A percentile compares a stretch with the other conserved stretches of the same genome.
Conservation (phyloP, 768 basidiomycete species). For the Lactarius pseudohatsudake region DNA sequence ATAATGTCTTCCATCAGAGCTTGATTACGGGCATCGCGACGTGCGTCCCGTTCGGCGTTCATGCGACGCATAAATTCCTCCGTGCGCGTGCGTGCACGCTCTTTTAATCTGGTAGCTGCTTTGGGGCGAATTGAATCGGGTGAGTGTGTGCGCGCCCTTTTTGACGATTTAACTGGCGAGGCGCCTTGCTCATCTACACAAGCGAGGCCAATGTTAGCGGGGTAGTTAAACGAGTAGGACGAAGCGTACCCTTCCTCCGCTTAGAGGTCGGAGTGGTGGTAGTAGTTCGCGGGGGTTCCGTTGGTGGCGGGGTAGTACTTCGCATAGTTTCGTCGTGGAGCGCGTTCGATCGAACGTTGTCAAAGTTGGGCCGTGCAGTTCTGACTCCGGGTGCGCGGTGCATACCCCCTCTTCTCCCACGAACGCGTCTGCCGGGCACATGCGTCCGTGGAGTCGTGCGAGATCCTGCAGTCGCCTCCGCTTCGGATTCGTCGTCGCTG, state of each 20-base stretch:
- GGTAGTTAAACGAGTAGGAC: not conserved
- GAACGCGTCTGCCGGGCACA: conserved; percentile 25
- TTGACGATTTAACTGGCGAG: conserved; percentile 33
- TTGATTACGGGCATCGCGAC: conserved; percentile 41
- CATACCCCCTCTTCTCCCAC: conserved; percentile 13
- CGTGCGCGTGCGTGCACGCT: conserved; percentile 45
- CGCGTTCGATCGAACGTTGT: not conserved
- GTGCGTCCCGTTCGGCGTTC: conserved; percentile 37
- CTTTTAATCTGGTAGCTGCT: conserved; percentile 39
- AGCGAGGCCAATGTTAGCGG: not conserved
- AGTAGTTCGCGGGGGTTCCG: not conserved
- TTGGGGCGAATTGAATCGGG: conserved; percentile 43
- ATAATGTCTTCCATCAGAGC: conserved; percentile 43
- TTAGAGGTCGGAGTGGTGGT: conserved; percentile 16
- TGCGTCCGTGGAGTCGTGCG: conserved; percentile 13
- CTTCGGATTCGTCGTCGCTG: conserved; percentile 42
- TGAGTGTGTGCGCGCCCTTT: conserved; percentile 54
- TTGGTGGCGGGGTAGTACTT: conserved; percentile 15
- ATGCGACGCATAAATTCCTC: conserved; percentile 38
- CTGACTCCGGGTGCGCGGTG: not conserved
- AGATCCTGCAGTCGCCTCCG: conserved; percentile 49
- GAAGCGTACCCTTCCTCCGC: conserved; percentile 20
- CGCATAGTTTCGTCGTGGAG: conserved; percentile 18
- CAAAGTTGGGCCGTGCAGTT: not conserved
- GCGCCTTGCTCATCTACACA: conserved; percentile 3